Evolutionary conservation across 768 basidiomycete genomes (phyloP).

Genomic region (Amyloporia xantha): DNA sequence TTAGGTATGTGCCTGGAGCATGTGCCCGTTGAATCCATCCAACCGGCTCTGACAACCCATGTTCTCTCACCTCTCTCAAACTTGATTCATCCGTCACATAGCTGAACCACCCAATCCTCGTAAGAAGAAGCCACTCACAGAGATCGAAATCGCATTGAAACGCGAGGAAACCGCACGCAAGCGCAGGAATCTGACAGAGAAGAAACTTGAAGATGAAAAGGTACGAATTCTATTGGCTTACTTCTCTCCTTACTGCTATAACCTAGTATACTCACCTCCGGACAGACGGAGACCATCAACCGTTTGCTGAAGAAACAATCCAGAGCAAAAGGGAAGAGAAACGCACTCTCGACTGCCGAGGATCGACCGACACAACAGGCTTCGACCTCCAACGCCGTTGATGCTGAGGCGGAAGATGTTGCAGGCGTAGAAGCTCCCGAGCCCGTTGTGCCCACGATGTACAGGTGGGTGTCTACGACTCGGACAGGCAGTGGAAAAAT

Average conservation of each 20-base stretch:
- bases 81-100: slow-evolving; percentile 5
- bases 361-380: slow-evolving; percentile 31
- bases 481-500: slow-evolving; percentile 17
- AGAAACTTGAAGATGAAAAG: slow-evolving; percentile 84
- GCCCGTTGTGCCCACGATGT: slow-evolving; percentile 46
- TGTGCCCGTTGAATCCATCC: not conserved
- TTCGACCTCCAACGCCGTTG: slow-evolving; percentile 27
- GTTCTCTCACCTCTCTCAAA: no score
- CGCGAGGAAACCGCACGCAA: slow-evolving; percentile 80
- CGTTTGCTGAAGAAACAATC: slow-evolving; percentile 83
- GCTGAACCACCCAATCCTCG: slow-evolving; percentile 30
- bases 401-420: slow-evolving; percentile 36
- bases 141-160: slow-evolving; percentile 64
- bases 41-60: not conserved
- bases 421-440: slow-evolving; percentile 29
- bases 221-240: slow-evolving; percentile 29
- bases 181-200: slow-evolving; percentile 72
- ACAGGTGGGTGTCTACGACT: slow-evolving; percentile 65
- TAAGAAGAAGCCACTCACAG: slow-evolving; percentile 65
- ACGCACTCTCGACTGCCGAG: slow-evolving; percentile 41
- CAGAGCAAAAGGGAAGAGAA: slow-evolving; percentile 55
- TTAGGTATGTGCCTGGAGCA: slow-evolving; percentile 42
- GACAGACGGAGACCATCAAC: slow-evolving; percentile 83
- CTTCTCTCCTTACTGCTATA: slow-evolving; percentile 7
- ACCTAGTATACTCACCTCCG: not conserved